Percentiles rank a stretch among this genome's conserved stretches.
These are phyloP conservation scores for Carex kokanica DNA, from an alignment of 176 grass and related monocot genomes.

Conservation along the genomic window DNA sequence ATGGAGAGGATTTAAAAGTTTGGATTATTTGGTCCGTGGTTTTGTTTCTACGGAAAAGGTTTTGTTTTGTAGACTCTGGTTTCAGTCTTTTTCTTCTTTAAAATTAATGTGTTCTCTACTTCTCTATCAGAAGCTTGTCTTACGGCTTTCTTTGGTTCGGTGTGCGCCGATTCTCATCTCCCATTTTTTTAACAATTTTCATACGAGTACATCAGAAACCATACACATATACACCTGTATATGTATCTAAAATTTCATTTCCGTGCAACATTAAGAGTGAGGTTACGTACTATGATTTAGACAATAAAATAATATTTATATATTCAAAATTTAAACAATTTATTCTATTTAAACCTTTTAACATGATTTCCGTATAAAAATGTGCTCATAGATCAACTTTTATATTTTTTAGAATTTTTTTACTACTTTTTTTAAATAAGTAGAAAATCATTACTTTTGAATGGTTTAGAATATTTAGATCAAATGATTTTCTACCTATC, in stretches of 20 bases:
- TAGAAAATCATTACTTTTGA: no score
- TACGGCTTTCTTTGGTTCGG: conserved; percentile 4
- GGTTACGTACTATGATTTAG: no score
- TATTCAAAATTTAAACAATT: no score
- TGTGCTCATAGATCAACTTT: no score
- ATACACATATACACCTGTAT: not conserved
- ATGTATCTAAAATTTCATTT: not conserved
- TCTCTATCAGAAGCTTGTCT: conserved; percentile 10
- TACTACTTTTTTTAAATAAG: no score
- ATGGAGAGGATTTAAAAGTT: not conserved
- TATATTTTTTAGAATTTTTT: no score
- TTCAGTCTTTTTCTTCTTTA: conserved; percentile 1
- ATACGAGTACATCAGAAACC: not conserved
- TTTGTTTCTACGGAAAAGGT: conserved; percentile 1
- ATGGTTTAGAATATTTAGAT: no score
- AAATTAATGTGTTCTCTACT: no score
- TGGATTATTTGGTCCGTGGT: not conserved
- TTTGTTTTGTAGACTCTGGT: conserved; percentile 9
- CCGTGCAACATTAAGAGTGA: not conserved
- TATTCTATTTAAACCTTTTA: no score
- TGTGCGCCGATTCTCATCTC: conserved; percentile 13
- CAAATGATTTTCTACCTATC: no score
- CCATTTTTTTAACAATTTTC: not conserved
- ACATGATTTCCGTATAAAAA: no score
- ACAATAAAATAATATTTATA: no score